A percentile compares a stretch with the other conserved stretches of the same genome.
Conservation (phyloP, 768 basidiomycete genomes). For the Leccinum ochraceum region DNA sequence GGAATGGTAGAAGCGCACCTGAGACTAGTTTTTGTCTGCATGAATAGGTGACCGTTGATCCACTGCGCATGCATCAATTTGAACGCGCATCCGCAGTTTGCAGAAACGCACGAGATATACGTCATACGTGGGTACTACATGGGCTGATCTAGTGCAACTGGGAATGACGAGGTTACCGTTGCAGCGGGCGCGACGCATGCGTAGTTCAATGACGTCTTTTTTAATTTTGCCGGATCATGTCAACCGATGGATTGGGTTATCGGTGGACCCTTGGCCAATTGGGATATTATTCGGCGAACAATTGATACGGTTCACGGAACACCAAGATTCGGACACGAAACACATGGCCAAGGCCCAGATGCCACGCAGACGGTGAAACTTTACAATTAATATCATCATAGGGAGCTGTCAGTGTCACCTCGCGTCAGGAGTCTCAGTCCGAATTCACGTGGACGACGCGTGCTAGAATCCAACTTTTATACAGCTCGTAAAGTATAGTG, state of each 20-base stretch:
- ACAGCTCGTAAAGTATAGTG: background rate
- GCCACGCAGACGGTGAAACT: background rate
- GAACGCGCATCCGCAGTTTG: no score
- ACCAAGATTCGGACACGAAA: slow-evolving; percentile 1
- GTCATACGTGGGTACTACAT: no score
- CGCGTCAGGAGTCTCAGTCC: slow-evolving; percentile 3
- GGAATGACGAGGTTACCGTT: no score
- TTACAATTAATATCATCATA: background rate
- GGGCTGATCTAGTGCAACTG: no score
- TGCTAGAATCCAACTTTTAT: background rate
- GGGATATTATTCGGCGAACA: slow-evolving; percentile 18
- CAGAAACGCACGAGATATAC: no score
- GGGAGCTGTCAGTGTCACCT: background rate
- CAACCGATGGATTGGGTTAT: slow-evolving; percentile 28
- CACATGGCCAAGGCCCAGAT: background rate
- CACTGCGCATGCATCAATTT: no score
- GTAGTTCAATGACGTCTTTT: slow-evolving; percentile 37
- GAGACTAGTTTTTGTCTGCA: no score
- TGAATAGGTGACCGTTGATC: no score
- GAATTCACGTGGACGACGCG: background rate
- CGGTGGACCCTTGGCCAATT: slow-evolving; percentile 13
- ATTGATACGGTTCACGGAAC: slow-evolving; percentile 26
- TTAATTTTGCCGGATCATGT: slow-evolving; percentile 34
- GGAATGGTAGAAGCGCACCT: no score
- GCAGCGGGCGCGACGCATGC: slow-evolving; percentile 29